These are phyloP conservation scores for Coemansia sp. DNA, from an alignment of 192 early-diverging fungal species.

Conservation along the genomic window DNA sequence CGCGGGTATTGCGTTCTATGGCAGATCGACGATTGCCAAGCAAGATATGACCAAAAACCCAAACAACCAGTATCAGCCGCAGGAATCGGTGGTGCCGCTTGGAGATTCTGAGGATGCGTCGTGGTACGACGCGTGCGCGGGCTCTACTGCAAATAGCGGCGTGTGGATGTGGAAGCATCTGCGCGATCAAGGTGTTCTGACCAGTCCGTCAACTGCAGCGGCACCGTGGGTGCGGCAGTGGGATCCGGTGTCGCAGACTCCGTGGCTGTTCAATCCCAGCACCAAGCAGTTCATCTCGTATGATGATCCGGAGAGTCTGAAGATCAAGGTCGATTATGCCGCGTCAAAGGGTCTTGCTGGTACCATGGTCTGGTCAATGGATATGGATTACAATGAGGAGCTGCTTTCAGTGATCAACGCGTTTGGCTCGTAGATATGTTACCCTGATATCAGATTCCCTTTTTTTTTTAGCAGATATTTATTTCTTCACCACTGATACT, in stretches of 20 bases:
- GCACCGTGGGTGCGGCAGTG: slow-evolving; percentile 64
- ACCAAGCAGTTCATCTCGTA: slow-evolving; percentile 68
- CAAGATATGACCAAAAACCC: slow-evolving; percentile 56
- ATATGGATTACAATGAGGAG: slow-evolving; percentile 59
- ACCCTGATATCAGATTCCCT: background rate
- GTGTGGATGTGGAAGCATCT: slow-evolving; percentile 68
- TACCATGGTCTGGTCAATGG: slow-evolving; percentile 61
- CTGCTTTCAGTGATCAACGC: slow-evolving; percentile 40
- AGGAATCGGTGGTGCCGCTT: slow-evolving; percentile 38
- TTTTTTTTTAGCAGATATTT: background rate
- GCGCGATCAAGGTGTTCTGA: slow-evolving; percentile 58
- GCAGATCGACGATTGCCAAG: slow-evolving; percentile 50
- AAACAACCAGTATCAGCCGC: slow-evolving; percentile 48
- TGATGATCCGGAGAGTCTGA: slow-evolving; percentile 63
- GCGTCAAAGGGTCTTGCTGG: slow-evolving; percentile 58
- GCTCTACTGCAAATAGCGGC: slow-evolving; percentile 54
- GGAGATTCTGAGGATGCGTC: slow-evolving; percentile 58
- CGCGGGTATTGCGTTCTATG: slow-evolving; percentile 67
- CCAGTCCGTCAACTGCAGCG: slow-evolving; percentile 51
- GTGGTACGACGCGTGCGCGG: slow-evolving; percentile 55
- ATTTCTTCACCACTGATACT: background rate
- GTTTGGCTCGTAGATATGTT: slow-evolving; percentile 11
- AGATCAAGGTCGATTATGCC: slow-evolving; percentile 63
- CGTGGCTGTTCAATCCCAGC: slow-evolving; percentile 66
- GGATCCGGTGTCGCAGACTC: slow-evolving; percentile 63